Base-by-base conservation (phyloP, 2,329 filamentous ascomycete species). In the Boeremia exigua region DNA sequence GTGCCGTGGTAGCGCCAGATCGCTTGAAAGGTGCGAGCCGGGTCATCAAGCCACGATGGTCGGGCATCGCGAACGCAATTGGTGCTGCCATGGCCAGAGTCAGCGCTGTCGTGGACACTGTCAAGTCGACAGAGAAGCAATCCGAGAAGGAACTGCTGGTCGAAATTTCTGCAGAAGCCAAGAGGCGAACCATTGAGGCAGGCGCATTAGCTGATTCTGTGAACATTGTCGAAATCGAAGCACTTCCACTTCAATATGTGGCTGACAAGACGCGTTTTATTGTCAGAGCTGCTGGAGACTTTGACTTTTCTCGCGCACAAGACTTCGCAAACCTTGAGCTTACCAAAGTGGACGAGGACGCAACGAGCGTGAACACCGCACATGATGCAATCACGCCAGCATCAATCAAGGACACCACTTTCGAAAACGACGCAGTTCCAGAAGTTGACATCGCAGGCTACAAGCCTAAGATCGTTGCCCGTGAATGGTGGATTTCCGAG, bases 11-110 rank as follows among this genome's bases (percentile, higher is more conserved):
- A 38, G 81, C 83, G 0, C 85, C 84, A 0, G 77, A 83, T 32
- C 69, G 79, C n/a, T 74, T 88, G 0, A 74, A 75, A 29, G 85
- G 85, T 1, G 85, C 84, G 8, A 84, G 82, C 56, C 77, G 73
- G 29, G 82, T 88, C 1, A 70, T 86, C 39, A 85, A 82, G 59
- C 84, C 84, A 0, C 74, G 79, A 36, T 86, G 80, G 76, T 82
- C 84, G 2, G 81, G 80, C 3, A 84, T 88, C 1, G 86, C 86
- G 8, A 88, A 88, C 63, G 86, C 86, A 0, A 85, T 88, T 9
- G 86, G 86, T 1, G 86, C 86, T 8, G 86, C 86, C 0, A 86
- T 85, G 54, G 84, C 85, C 1, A 76, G 83, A 34, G 84, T 88
- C 2, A 86, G 82, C 54, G 64, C 67, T 29, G 66, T 73, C 14